These are phyloP conservation scores for Neurospora sp. DNA, from an alignment of 495 filamentous ascomycete species.

Conservation along the genomic window DNA sequence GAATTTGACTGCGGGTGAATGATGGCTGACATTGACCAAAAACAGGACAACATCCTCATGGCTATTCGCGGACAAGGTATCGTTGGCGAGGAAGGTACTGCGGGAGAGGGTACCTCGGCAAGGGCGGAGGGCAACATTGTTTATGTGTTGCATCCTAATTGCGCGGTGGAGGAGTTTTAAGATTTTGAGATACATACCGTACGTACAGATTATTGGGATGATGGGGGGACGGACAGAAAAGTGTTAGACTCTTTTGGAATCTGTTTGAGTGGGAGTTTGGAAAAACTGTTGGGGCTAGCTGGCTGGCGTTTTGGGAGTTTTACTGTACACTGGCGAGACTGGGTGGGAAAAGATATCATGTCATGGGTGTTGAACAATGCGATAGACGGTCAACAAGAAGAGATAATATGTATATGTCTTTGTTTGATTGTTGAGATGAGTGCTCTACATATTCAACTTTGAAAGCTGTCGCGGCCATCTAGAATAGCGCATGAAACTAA, in stretches of 20 bases:
- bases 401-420: neutral
- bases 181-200: too few species aligned
- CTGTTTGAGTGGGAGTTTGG: neutral
- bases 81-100: constrained; percentile 41
- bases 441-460: too few species aligned
- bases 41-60: constrained; percentile 85
- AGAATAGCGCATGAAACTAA: too few species aligned
- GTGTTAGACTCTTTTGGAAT: neutral
- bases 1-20: neutral
- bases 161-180: constrained; percentile 55
- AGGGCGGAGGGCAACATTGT: constrained; percentile 45
- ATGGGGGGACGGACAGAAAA: neutral
- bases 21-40: constrained; percentile 7
- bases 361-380: neutral
- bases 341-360: neutral
- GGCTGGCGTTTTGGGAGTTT: neutral
- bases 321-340: neutral
- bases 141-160: constrained; percentile 94
- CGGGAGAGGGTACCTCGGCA: constrained; percentile 33
- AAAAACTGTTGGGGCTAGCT: neutral
- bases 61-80: constrained; percentile 79
- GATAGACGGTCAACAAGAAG: neutral
- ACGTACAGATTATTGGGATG: neutral
- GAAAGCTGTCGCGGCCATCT: too few species aligned
- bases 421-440: too few species aligned